Evolutionary conservation across 495 filamentous ascomycete species (phyloP).

Genomic region (Lasiosphaeria ovina): DNA sequence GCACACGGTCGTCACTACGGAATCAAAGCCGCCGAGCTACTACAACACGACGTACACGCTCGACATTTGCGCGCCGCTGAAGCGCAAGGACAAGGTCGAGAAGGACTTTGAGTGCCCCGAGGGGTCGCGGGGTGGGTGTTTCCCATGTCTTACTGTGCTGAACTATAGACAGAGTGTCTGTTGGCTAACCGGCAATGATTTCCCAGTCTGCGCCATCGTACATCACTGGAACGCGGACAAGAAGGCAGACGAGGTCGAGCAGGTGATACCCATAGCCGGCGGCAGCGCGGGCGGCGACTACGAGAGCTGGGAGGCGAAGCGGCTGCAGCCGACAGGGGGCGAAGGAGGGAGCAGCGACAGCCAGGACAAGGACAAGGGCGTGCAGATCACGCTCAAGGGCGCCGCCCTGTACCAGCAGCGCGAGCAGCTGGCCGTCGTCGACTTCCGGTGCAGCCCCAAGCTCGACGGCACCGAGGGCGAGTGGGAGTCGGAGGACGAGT

Average conservation of each 20-base stretch:
- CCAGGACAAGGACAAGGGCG: constrained; percentile 58
- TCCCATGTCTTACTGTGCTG: not conserved
- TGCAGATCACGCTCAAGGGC: constrained; percentile 70
- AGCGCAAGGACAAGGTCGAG: constrained; percentile 45
- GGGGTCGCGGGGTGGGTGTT: constrained; percentile 58
- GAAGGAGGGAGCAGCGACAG: no score
- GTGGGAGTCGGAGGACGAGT: constrained; percentile 47
- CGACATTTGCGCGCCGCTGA: constrained; percentile 72
- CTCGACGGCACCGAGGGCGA: constrained; percentile 69
- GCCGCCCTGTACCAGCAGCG: constrained; percentile 52
- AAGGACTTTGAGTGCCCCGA: constrained; percentile 57
- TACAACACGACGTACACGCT: constrained; percentile 84
- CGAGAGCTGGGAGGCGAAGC: constrained; percentile 61
- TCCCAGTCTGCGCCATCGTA: constrained; percentile 75
- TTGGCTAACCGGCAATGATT: no score
- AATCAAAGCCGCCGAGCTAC: constrained; percentile 43
- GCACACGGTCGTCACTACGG: constrained; percentile 64
- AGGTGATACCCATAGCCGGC: constrained; percentile 72
- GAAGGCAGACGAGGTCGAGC: constrained; percentile 36
- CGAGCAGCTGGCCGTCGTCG: constrained; percentile 68
- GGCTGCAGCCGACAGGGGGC: constrained; percentile 53
- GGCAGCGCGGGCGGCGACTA: constrained; percentile 53
- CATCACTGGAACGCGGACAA: constrained; percentile 46
- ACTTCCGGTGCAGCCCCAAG: constrained; percentile 75
- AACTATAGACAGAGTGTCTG: no score